These are phyloP conservation scores for Alternaria sp. DNA, from an alignment of 2,329 filamentous ascomycete species.

Conservation along the genomic window DNA sequence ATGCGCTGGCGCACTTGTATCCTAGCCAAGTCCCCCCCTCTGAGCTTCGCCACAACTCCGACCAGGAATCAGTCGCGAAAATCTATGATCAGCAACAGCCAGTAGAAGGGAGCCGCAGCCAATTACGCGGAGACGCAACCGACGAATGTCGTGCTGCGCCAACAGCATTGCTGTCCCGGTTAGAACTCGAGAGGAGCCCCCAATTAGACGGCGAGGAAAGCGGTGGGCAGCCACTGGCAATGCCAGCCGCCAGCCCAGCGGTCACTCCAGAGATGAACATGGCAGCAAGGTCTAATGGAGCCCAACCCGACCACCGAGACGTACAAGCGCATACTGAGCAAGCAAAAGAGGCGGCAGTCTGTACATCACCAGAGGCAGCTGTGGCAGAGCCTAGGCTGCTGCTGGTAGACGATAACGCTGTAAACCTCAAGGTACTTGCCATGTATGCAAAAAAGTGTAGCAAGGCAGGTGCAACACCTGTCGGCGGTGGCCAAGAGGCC, in stretches of 20 bases:
- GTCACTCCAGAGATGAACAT: background rate
- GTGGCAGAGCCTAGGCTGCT: slow-evolving; percentile 3
- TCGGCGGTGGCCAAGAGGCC: slow-evolving; percentile 7
- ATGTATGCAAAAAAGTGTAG: slow-evolving; percentile 13
- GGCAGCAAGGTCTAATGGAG: background rate
- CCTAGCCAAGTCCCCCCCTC: background rate
- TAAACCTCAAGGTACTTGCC: slow-evolving; percentile 9
- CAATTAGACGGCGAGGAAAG: background rate
- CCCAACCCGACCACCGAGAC: background rate
- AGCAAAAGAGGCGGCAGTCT: background rate
- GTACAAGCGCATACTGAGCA: background rate
- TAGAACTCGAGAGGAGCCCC: background rate
- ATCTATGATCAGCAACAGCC: background rate
- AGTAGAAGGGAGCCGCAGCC: background rate
- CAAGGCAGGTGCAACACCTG: slow-evolving; percentile 1
- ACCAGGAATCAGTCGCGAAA: background rate
- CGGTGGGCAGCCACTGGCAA: background rate
- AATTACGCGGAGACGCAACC: background rate
- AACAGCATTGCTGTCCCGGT: background rate
- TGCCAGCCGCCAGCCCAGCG: background rate
- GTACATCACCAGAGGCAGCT: background rate
- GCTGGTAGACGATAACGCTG: slow-evolving; percentile 10
- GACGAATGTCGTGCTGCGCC: background rate
- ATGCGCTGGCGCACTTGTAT: slow-evolving; percentile 2
- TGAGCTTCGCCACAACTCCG: background rate